phyloP scores from a whole-genome alignment of 139 green algal genomes.

The Yamagishiella unicocca region DNA sequence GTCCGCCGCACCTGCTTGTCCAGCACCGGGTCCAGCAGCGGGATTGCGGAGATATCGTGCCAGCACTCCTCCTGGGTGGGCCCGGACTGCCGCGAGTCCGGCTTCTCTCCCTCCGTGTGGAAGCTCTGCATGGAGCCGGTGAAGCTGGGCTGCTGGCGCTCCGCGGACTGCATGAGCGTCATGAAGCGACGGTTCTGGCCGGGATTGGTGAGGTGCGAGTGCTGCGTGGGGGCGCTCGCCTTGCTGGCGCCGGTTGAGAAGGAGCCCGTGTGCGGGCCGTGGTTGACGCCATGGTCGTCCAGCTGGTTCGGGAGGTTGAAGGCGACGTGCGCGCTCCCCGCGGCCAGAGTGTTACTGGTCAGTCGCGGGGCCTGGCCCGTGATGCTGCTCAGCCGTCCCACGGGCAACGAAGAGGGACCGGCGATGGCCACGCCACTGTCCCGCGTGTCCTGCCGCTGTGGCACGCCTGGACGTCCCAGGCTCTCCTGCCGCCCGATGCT shows the following conservation, averaged over 20 bases:
- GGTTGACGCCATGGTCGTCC: no score
- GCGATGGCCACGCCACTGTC: slow-evolving; percentile 41
- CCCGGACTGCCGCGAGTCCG: slow-evolving; percentile 9
- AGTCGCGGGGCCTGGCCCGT: slow-evolving; percentile 25
- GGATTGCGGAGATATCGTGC: slow-evolving; percentile 65
- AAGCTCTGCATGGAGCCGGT: slow-evolving; percentile 20
- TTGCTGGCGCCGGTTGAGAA: slow-evolving; percentile 22
- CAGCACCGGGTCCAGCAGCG: slow-evolving; percentile 62
- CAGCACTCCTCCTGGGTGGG: slow-evolving; percentile 52
- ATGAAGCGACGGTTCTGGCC: slow-evolving; percentile 49
- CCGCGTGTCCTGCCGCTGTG: slow-evolving; percentile 42
- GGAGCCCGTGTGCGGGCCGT: no score
- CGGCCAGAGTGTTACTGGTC: slow-evolving; percentile 27
- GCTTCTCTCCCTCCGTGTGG: slow-evolving; percentile 39
- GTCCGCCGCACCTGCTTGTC: slow-evolving; percentile 65
- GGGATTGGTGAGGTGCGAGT: slow-evolving; percentile 22
- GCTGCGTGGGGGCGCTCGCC: background rate
- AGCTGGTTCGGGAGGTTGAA: slow-evolving; percentile 48
- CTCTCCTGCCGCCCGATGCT: slow-evolving; percentile 34
- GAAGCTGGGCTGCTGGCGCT: slow-evolving; percentile 41
- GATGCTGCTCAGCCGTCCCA: slow-evolving; percentile 23
- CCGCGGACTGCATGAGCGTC: slow-evolving; percentile 46
- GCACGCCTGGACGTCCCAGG: background rate
- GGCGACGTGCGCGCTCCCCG: background rate
- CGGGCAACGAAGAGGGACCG: background rate